Evolutionary conservation across 2,329 filamentous ascomycete species (phyloP).

Genomic region (Myotisia sp.): DNA sequence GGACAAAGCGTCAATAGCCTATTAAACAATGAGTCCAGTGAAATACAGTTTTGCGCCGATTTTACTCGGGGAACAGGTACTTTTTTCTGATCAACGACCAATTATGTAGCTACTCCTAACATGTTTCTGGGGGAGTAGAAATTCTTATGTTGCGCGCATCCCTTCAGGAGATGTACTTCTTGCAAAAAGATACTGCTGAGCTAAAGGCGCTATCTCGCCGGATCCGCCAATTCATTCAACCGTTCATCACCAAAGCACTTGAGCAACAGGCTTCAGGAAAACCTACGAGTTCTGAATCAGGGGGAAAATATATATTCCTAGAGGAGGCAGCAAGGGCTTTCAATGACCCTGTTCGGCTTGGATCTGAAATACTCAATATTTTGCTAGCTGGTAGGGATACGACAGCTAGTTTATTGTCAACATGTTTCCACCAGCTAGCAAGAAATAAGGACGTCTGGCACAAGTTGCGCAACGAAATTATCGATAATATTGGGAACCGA

Average conservation of each 20-base stretch:
- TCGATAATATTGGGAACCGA: conserved; percentile 29
- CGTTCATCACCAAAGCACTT: conserved; percentile 17
- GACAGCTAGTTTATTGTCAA: conserved; percentile 35
- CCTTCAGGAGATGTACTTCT: conserved; percentile 8
- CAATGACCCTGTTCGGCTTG: conserved; percentile 33
- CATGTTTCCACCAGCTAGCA: conserved; percentile 36
- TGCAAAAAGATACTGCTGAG: conserved; percentile 10
- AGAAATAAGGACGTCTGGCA: conserved; percentile 24
- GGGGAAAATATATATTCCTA: conserved; percentile 35
- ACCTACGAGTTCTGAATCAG: conserved; percentile 5
- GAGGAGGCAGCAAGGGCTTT: conserved; percentile 35
- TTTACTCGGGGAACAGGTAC: conserved; percentile 14
- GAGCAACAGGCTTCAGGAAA: conserved; percentile 12
- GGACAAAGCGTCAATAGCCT: conserved; percentile 56
- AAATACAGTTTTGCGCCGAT: conserved; percentile 25
- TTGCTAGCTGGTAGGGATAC: conserved; percentile 43
- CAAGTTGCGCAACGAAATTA: conserved; percentile 23
- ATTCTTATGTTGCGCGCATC: conserved; percentile 8
- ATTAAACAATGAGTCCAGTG: conserved; percentile 32
- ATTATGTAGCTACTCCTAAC: background rate
- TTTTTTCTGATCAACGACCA: background rate
- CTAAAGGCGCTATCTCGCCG: conserved; percentile 7
- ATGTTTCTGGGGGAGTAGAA: conserved; percentile 5
- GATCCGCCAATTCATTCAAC: conserved; percentile 18
- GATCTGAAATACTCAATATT: conserved; percentile 38